Base-by-base conservation (phyloP, 75 land plant species). In the Chamaecyparis obtusa region DNA sequence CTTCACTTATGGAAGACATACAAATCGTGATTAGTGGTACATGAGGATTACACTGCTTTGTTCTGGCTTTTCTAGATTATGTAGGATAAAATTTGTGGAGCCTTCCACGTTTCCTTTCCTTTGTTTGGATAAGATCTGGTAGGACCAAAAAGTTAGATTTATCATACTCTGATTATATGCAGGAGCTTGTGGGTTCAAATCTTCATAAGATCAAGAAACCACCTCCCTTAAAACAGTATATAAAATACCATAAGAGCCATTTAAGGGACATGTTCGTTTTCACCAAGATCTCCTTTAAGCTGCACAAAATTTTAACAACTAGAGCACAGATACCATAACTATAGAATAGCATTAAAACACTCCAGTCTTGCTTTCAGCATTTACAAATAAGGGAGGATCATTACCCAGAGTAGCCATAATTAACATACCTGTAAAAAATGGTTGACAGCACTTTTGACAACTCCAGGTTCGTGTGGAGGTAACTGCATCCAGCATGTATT, bases 371-470 rank as follows among this genome's bases (percentile, higher is more conserved):
- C 13, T 43, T 43, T 44, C 13, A 81, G 10, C 30, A 46, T 24
- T 44, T 27, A 3, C 49, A 44, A 9, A 81, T 27, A 46, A 13
- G 2, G 15, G 32, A 81, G 27, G 11, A 46, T 81, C 5, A 15
- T 27, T 46, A 11, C 3, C 83, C 14, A 81, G 19, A n/a, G 54
- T 16, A 87, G 33, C 15, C 57, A 41, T 71, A 54, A 54, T 41
- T 37, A 19, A 39, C 83, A 86, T 69, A 98, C 99, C 97, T 95
- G 98, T 86, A 98, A 91, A 88, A 96, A 98, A 88, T 98, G 99
- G 84, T 98, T 98, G 64, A 98, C 93, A 55, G 99, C 99, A 60
- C 91, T 92, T 85, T 87, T 87, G 39, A 98, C 97, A 86, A 95
- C 97, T 39, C 86, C 90, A 75, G 99, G 95, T 69, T 95, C 95